A percentile compares a stretch with the other conserved stretches of the same genome.
Conservation (phyloP, 495 filamentous ascomycete species). For the Tuber calosporum region DNA sequence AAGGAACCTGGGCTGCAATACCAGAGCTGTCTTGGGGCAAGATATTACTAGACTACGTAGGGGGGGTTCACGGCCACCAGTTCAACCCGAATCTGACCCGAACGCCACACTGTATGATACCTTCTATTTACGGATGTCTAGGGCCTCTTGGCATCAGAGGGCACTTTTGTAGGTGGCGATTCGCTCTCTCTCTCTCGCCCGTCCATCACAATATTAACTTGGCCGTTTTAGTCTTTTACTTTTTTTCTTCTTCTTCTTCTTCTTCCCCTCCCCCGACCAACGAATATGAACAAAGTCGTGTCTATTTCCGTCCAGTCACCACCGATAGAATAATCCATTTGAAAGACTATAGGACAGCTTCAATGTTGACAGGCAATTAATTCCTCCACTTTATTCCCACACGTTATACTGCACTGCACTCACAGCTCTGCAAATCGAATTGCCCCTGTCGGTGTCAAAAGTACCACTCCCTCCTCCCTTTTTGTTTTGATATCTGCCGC, state of each 20-base stretch:
- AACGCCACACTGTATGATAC: too few relatives aligned
- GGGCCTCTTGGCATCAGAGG: neutral
- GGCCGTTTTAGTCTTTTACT: too few relatives aligned
- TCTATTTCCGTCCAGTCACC: neutral
- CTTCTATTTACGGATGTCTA: neutral
- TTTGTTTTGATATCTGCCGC: neutral
- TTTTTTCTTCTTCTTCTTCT: neutral
- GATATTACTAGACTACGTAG: too few relatives aligned
- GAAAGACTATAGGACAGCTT: neutral
- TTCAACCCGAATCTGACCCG: neutral
- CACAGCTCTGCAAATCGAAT: neutral
- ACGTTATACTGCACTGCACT: neutral
- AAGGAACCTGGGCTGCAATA: neutral
- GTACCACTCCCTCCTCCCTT: neutral
- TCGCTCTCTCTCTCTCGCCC: neutral
- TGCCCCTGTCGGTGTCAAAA: neutral
- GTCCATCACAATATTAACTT: neutral
- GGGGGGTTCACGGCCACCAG: too few relatives aligned
- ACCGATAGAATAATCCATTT: neutral
- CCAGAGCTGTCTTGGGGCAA: neutral
- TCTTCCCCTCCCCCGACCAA: neutral
- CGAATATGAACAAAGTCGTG: neutral
- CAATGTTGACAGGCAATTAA: neutral
- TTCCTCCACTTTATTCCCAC: neutral
- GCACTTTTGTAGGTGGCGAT: conserved; percentile 1